A percentile compares a stretch with the other conserved stretches of the same genome.
Conservation (phyloP, 1,284 basidiomycete genomes). For the Ceratorhiza oryzae-sativae region DNA sequence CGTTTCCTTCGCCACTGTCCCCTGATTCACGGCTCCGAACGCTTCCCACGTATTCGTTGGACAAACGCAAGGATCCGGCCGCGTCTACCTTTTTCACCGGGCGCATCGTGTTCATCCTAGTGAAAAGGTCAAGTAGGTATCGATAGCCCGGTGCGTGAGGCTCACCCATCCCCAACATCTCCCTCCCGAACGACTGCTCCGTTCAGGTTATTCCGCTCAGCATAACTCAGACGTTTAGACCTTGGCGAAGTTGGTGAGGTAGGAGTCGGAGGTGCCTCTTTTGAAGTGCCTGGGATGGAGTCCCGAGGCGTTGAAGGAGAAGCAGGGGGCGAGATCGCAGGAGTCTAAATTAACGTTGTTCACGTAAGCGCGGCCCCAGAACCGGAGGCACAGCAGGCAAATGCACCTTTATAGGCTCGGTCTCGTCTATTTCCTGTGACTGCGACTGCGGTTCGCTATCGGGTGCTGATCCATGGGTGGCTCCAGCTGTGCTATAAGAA, state of each 20-base stretch:
- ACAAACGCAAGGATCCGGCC: slow-evolving; percentile 75
- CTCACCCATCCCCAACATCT: slow-evolving; percentile 78
- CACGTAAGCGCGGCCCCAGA: slow-evolving; percentile 27
- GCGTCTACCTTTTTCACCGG: slow-evolving; percentile 92
- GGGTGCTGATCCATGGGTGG: slow-evolving; percentile 21
- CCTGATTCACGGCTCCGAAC: slow-evolving; percentile 54
- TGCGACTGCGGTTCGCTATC: slow-evolving; percentile 26
- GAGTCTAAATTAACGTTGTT: slow-evolving; percentile 44
- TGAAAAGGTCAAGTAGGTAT: neutral
- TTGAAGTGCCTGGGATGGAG: neutral
- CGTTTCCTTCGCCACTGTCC: slow-evolving; percentile 22
- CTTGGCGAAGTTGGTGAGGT: slow-evolving; percentile 54
- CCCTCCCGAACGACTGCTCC: slow-evolving; percentile 82
- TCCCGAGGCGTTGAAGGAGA: slow-evolving; percentile 20
- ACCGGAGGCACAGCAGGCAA: slow-evolving; percentile 42
- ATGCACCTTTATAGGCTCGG: slow-evolving; percentile 28
- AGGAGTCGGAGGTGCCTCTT: slow-evolving; percentile 10
- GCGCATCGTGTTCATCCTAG: slow-evolving; percentile 79
- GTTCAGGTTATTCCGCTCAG: slow-evolving; percentile 67
- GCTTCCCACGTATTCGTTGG: slow-evolving; percentile 81
- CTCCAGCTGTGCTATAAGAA: slow-evolving; percentile 23
- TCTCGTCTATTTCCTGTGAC: slow-evolving; percentile 17
- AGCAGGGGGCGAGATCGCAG: slow-evolving; percentile 36
- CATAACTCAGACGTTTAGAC: slow-evolving; percentile 67
- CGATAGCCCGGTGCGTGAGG: neutral